phyloP scores from a whole-genome alignment of 345 rosid species.

The Cochlearia excelsa region DNA sequence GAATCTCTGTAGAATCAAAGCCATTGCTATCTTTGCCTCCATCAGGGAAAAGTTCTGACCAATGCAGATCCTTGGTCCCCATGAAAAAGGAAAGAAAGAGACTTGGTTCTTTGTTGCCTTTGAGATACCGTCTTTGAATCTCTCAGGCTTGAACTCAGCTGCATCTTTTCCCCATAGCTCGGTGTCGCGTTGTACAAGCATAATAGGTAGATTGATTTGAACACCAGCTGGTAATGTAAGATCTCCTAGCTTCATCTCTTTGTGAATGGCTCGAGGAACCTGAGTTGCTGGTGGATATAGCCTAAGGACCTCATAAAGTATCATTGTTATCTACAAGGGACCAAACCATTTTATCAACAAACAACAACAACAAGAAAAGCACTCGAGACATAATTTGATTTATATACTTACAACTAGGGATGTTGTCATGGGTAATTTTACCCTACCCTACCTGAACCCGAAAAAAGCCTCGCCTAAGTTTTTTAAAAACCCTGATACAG shows the following conservation, averaged over 20 bases:
- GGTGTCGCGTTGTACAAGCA: slow-evolving; percentile 43
- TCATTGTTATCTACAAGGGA: slow-evolving; percentile 30
- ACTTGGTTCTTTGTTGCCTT: slow-evolving; percentile 50
- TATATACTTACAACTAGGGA: no score
- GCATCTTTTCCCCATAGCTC: slow-evolving; percentile 61
- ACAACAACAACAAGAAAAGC: neutral
- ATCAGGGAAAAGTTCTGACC: slow-evolving; percentile 57
- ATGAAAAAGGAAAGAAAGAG: slow-evolving; percentile 29
- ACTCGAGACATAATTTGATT: no score
- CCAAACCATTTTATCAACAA: neutral
- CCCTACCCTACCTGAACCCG: no score
- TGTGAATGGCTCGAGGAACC: slow-evolving; percentile 19
- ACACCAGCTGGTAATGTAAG: slow-evolving; percentile 39
- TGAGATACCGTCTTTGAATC: slow-evolving; percentile 46
- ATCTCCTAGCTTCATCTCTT: slow-evolving; percentile 45
- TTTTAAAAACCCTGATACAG: no score
- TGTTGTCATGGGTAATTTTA: no score
- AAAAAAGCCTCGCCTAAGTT: no score
- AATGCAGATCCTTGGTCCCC: slow-evolving; percentile 45
- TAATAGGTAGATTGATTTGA: slow-evolving; percentile 23
- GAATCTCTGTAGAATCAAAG: slow-evolving; percentile 50
- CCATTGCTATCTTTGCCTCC: slow-evolving; percentile 48
- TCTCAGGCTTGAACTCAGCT: slow-evolving; percentile 49
- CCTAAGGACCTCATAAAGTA: slow-evolving; percentile 32
- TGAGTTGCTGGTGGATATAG: slow-evolving; percentile 24